Evolutionary conservation across 1,284 basidiomycete genomes (phyloP).

Genomic region (Psilocybe mexicana): DNA sequence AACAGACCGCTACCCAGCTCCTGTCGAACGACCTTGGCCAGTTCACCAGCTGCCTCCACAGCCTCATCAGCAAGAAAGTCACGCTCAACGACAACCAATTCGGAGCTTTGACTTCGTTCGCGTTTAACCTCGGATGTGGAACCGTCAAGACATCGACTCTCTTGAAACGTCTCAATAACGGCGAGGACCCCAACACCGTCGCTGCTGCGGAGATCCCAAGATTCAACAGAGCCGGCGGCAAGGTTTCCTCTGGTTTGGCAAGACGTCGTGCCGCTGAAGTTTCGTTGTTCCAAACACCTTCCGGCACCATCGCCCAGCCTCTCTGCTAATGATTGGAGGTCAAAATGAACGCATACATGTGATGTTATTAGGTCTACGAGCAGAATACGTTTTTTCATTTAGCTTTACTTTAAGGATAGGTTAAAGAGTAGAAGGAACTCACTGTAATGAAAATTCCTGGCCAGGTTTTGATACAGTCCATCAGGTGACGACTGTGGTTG

Average conservation of each 20-base stretch:
- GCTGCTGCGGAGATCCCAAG: conserved; percentile 33
- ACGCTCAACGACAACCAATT: conserved; percentile 37
- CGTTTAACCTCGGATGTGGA: conserved; percentile 36
- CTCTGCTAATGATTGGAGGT: conserved; percentile 14
- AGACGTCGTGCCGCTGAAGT: conserved; percentile 35
- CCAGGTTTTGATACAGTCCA: conserved; percentile 3
- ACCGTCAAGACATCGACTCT: conserved; percentile 31
- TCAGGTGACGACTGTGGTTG: background rate
- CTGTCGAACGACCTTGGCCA: conserved; percentile 28
- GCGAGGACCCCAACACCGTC: conserved; percentile 35
- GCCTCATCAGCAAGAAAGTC: conserved; percentile 28
- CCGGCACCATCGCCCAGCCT: conserved; percentile 32
- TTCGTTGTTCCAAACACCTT: conserved; percentile 34
- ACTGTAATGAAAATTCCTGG: conserved; percentile 10
- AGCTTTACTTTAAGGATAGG: conserved; percentile 8
- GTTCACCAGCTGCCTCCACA: conserved; percentile 32
- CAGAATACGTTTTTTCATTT: conserved; percentile 6
- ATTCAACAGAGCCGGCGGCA: conserved; percentile 33
- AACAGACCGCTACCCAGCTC: conserved; percentile 29
- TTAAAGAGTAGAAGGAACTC: conserved; percentile 7
- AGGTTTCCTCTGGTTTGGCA: conserved; percentile 29
- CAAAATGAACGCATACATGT: background rate
- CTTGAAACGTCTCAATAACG: conserved; percentile 31
- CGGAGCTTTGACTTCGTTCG: conserved; percentile 33
- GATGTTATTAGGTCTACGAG: conserved; percentile 5